Base-by-base conservation (phyloP, 1,139 yeast species). In the Eremothecium sinecaudum region DNA sequence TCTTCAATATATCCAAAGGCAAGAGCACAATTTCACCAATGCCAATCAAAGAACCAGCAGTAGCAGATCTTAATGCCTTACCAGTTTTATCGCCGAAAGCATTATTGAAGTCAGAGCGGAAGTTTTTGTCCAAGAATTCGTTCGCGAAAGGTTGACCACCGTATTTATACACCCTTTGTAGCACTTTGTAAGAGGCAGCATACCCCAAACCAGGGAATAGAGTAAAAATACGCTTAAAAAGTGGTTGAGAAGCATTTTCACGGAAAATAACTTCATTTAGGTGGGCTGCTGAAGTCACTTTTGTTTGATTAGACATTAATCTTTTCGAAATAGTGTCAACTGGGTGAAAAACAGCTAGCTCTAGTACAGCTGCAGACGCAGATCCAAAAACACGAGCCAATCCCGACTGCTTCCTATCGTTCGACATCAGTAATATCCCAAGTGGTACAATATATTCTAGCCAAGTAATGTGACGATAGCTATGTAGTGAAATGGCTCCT, bases 131-230 rank as follows among this genome's bases (percentile, higher is more conserved):
- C 58, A 90, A 71, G 57, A 79, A 83, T 63, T 90, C 99, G 58
- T 87, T 90, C 45, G 92, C 99, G 57, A 86, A 87, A 37, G 99
- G 98, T 64, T 90, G 99, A 35, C 99, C 99, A 57, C 98, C 97
- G 61, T 92, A 90, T 64, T 90, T 90, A 73, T 92, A 90, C 36
- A 90, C 96, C 67, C 99, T 79, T 66, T 90, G 99, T 53, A 90
- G 70, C 51, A 90, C 80, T 68, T 90, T 90, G 71, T 90, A 90
- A 48, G 87, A 83, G 31, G 98, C 98, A 46, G 98, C 98, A 56
- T 92, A 90, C 17, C 98, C 98, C 47, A 90, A 72, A 57, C 99
- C 99, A 11, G 99, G 98, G 68, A 90, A 90, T 47, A 90, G 71
- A 10, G 97, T 80, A 47, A 84, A 65, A 31, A 83, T 56, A 59